These are phyloP conservation scores for Nannochloropsis oceanica DNA, from an alignment of 108 stramenopile species.

Conservation along the genomic window DNA sequence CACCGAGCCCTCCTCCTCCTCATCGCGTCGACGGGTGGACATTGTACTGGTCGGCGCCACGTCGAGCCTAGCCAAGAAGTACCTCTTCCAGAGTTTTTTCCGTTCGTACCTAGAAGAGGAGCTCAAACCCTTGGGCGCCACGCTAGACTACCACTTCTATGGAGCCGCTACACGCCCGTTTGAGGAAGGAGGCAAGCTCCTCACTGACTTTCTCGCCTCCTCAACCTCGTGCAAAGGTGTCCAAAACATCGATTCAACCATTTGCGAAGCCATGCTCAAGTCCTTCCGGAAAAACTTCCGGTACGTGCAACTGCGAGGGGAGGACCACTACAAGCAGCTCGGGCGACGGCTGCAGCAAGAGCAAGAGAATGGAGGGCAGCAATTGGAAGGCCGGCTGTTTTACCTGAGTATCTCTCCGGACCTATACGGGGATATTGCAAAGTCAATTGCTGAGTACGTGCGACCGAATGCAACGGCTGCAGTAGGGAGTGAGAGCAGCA, in stretches of 20 bases:
- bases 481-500: no score
- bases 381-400: background rate
- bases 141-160: background rate
- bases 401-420: background rate
- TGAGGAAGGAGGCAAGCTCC: background rate
- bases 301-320: background rate
- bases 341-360: background rate
- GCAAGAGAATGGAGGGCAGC: background rate
- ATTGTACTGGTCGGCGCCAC: background rate
- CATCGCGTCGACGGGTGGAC: background rate
- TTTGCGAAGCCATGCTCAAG: background rate
- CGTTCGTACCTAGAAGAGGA: background rate
- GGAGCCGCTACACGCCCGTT: background rate
- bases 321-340: background rate
- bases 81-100: background rate
- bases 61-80: background rate
- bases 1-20: background rate
- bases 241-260: background rate
- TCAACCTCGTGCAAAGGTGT: background rate
- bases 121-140: background rate
- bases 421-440: background rate
- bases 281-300: background rate
- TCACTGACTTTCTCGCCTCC: background rate
- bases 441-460: background rate
- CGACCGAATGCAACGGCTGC: background rate